Conservation (phyloP, 805 yeast species). For the Kregervanrija delftensis region DNA sequence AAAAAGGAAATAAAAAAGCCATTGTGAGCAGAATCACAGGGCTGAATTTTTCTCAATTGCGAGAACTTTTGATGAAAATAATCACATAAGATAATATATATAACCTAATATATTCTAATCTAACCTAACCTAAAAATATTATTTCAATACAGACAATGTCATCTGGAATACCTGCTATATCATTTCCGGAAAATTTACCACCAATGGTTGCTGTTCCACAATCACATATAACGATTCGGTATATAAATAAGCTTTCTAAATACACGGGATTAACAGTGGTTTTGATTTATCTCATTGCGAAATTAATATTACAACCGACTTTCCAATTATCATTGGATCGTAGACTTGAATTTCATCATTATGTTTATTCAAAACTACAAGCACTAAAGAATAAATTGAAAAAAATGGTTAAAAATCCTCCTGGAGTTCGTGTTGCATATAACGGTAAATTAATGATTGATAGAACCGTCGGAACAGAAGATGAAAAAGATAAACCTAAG, state of each 20-base stretch:
- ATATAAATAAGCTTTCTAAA: slow-evolving; percentile 25
- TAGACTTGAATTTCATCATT: slow-evolving; percentile 28
- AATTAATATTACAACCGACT: slow-evolving; percentile 34
- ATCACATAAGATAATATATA: no score
- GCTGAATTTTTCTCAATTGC: no score
- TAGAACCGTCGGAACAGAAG: slow-evolving; percentile 24
- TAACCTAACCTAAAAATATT: background rate
- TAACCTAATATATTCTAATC: background rate
- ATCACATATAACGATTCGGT: slow-evolving; percentile 21
- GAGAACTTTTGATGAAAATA: no score
- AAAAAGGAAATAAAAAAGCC: no score
- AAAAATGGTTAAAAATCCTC: slow-evolving; percentile 26
- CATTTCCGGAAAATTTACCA: slow-evolving; percentile 29
- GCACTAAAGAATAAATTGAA: slow-evolving; percentile 22
- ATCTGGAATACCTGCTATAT: slow-evolving; percentile 17
- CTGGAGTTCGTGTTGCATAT: slow-evolving; percentile 36
- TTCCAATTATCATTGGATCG: slow-evolving; percentile 32
- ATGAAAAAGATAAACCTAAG: slow-evolving; percentile 6
- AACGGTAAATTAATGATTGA: slow-evolving; percentile 32
- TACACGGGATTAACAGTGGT: slow-evolving; percentile 30
- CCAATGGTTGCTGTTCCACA: background rate
- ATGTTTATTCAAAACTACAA: slow-evolving; percentile 23
- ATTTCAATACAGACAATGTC: slow-evolving; percentile 1
- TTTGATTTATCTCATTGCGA: slow-evolving; percentile 24
- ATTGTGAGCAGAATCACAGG: no score